These are phyloP conservation scores for Fusarium agapanthi DNA, from an alignment of 2,329 filamentous ascomycete genomes.

Conservation along the genomic window DNA sequence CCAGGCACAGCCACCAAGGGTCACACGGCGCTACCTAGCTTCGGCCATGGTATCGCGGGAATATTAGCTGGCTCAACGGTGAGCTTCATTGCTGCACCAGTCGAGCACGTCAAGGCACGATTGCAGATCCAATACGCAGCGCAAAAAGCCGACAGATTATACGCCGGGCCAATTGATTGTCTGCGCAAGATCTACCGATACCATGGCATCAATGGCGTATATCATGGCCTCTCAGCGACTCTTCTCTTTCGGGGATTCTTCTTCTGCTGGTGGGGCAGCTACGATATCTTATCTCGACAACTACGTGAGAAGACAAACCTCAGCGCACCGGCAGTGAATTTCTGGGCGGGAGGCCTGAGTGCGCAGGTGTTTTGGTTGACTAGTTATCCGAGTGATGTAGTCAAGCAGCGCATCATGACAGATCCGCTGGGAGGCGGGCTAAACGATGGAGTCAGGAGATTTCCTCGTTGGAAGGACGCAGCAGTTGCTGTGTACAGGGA, in stretches of 20 bases:
- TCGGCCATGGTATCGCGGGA: slow-evolving; percentile 89
- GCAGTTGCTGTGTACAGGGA: slow-evolving; percentile 80
- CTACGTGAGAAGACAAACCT: slow-evolving; percentile 74
- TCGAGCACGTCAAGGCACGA: slow-evolving; percentile 94
- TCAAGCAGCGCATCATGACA: slow-evolving; percentile 98
- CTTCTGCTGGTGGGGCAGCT: slow-evolving; percentile 98
- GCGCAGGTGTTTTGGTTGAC: slow-evolving; percentile 96
- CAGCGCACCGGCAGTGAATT: slow-evolving; percentile 85
- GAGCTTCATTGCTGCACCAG: slow-evolving; percentile 89
- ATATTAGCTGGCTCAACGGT: slow-evolving; percentile 89
- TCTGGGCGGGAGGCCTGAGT: slow-evolving; percentile 94
- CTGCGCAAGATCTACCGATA: slow-evolving; percentile 71
- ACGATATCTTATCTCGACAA: slow-evolving; percentile 80
- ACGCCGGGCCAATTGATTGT: slow-evolving; percentile 89
- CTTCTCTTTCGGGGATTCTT: slow-evolving; percentile 92
- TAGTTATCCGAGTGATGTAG: slow-evolving; percentile 89
- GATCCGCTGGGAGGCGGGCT: slow-evolving; percentile 81
- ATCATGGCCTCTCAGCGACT: slow-evolving; percentile 85
- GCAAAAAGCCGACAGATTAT: slow-evolving; percentile 78
- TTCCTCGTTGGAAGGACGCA: slow-evolving; percentile 81
- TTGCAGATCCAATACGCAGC: slow-evolving; percentile 94
- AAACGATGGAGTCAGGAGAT: slow-evolving; percentile 73
- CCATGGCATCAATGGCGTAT: slow-evolving; percentile 83
- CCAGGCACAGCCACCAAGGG: slow-evolving; percentile 12
- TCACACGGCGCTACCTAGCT: slow-evolving; percentile 67